Conservation (phyloP, 2,329 filamentous ascomycete genomes). For the Diaporthe destruens region DNA sequence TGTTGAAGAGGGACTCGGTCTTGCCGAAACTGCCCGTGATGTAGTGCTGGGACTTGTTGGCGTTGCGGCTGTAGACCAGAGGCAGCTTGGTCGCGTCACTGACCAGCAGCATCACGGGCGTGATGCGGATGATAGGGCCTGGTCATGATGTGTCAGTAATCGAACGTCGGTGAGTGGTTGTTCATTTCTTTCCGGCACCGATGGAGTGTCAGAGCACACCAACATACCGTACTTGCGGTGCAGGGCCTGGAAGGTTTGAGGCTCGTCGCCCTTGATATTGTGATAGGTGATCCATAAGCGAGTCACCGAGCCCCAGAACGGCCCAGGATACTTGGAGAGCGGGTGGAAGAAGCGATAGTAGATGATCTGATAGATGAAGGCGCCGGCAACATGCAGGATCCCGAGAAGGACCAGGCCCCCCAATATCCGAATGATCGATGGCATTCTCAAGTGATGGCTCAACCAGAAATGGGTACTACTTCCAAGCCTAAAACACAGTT, state of each 20-base stretch:
- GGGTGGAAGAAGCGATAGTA: conserved; percentile 66
- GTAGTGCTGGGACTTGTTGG: conserved; percentile 70
- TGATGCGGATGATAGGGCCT: conserved; percentile 66
- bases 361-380: conserved; percentile 59
- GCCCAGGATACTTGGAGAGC: conserved; percentile 64
- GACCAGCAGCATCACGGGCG: conserved; percentile 65
- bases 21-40: conserved; percentile 69
- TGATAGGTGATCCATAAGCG: conserved; percentile 66
- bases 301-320: conserved; percentile 65
- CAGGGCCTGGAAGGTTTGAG: conserved; percentile 55
- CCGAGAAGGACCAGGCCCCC: conserved; percentile 17
- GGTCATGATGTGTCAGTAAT: conserved; percentile 5
- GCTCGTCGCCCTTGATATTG: conserved; percentile 61
- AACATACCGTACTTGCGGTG: conserved; percentile 59
- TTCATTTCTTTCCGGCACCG: not conserved
- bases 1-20: conserved; percentile 68
- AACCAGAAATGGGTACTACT: not conserved
- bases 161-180: not conserved
- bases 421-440: conserved; percentile 12
- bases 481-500: not conserved
- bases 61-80: conserved; percentile 66
- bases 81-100: conserved; percentile 67
- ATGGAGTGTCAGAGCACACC: not conserved
- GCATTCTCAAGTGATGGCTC: conserved; percentile 12
- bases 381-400: conserved; percentile 35